Base-by-base conservation (phyloP, 2,329 filamentous ascomycete species). In the Diaporthe nobilis region DNA sequence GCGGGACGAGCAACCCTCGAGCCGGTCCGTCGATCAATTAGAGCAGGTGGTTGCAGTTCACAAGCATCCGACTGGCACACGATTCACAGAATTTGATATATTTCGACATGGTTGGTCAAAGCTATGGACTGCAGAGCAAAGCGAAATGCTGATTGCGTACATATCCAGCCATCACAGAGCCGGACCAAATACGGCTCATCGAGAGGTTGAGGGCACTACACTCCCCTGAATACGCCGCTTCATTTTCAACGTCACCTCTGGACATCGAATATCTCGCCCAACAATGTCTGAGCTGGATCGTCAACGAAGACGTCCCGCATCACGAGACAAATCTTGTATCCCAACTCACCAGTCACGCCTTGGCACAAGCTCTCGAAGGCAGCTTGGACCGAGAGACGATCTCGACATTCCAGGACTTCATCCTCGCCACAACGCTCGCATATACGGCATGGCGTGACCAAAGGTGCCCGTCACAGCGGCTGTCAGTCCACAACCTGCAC, bases 371-470 rank as follows among this genome's bases (percentile, higher is more conserved):
- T 15, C 58, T 73, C 15, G 58, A 47, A 47, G 34, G 28, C 25
- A 28, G 39, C 37, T 12, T 73, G 47, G 71, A 73, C 25, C 25
- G 17, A 9, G n/a, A 2, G 13, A 42, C 34, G 5, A 47, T 34
- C 3, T 73, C 47, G 13, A 25, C 9, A 13, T 63, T 73, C n/a
- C 71, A 73, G 20, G 58, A 73, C 28, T 73, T 73, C 20, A 37
- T 73, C 34, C 34, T 73, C 1, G 39, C 58, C 37, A 73, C 71
- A 20, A 73, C 58, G 6, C 71, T 73, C 25, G 58, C 71, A 25
- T 73, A 73, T 13, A 73, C 71, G 8, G 49, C 58, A 42, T 73
- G 71, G 71, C 42, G 71, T 1, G 71, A 73, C 37, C 71, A 55
- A 17, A 42, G 61, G 6, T n/a, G 13, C 8, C 71, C 58, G 28